A percentile compares a stretch with the other conserved stretches of the same genome.
phyloP scores from a whole-genome alignment of 2,329 filamentous ascomycete genomes.

The Ophiostoma novo-ulmi region DNA sequence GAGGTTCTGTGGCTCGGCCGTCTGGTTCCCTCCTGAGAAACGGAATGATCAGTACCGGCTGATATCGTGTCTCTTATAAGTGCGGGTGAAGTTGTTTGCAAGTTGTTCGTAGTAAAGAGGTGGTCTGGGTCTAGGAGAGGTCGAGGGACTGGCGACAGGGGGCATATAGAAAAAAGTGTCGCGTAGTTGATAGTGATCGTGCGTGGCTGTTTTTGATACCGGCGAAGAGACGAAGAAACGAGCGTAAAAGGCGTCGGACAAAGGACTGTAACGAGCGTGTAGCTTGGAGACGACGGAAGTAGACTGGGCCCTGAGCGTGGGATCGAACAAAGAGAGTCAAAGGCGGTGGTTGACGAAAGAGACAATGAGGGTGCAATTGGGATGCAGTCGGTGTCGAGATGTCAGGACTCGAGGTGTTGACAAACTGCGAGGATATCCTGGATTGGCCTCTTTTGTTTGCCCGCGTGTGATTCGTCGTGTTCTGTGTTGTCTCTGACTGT shows the following conservation, averaged over 20 bases:
- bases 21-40: conserved; percentile 15
- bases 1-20: not conserved
- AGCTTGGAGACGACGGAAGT: not conserved
- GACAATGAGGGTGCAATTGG: not conserved
- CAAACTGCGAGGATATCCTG: not conserved
- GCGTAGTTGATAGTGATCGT: not conserved
- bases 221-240: not conserved
- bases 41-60: conserved; percentile 18
- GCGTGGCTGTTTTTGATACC: not conserved
- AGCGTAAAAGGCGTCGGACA: conserved; percentile 7
- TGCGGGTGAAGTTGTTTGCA: not conserved
- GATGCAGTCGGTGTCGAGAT: not conserved
- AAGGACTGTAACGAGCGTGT: not conserved
- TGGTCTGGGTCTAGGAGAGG: not conserved
- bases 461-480: not conserved
- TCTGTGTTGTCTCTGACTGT: not conserved
- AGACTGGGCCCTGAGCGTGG: not conserved
- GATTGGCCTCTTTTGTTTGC: not conserved
- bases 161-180: not conserved
- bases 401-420: not conserved
- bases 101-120: not conserved
- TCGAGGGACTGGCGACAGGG: not conserved
- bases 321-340: not conserved
- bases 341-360: not conserved
- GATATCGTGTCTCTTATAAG: not conserved